phyloP scores from a whole-genome alignment of 805 yeast species.

The Metschnikowia reukaufii region DNA sequence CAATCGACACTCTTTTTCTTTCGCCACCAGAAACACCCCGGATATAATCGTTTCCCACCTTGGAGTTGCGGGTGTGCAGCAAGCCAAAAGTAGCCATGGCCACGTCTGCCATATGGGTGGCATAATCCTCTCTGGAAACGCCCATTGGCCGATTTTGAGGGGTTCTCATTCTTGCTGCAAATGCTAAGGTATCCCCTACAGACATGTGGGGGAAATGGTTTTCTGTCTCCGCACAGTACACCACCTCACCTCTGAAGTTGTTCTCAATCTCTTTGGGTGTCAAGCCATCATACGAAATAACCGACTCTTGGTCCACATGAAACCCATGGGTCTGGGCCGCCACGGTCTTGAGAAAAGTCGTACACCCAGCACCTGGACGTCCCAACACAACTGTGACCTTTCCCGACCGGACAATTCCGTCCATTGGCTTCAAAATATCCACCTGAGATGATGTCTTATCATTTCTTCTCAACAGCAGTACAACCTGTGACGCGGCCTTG shows the following conservation, averaged over 20 bases:
- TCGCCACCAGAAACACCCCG: constrained; percentile 75
- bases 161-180: constrained; percentile 58
- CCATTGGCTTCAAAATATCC: constrained; percentile 63
- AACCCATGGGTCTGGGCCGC: constrained; percentile 65
- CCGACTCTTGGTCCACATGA: constrained; percentile 44
- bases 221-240: constrained; percentile 67
- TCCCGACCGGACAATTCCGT: constrained; percentile 61
- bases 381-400: constrained; percentile 70
- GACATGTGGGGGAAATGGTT: constrained; percentile 66
- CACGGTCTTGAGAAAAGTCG: constrained; percentile 61
- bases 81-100: constrained; percentile 50
- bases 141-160: constrained; percentile 59
- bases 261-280: constrained; percentile 48
- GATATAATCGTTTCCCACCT: constrained; percentile 62
- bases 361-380: constrained; percentile 78
- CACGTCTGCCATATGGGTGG: constrained; percentile 41
- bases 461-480: constrained; percentile 20
- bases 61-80: constrained; percentile 53
- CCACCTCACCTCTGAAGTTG: constrained; percentile 64
- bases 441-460: constrained; percentile 25
- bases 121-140: constrained; percentile 50
- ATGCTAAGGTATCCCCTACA: constrained; percentile 61
- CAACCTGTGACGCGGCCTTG: constrained; percentile 4
- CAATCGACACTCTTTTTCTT: constrained; percentile 67
- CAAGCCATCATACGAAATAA: constrained; percentile 54